phyloP scores from a whole-genome alignment of 306 rosid genomes.

The Nissolia schottii region DNA sequence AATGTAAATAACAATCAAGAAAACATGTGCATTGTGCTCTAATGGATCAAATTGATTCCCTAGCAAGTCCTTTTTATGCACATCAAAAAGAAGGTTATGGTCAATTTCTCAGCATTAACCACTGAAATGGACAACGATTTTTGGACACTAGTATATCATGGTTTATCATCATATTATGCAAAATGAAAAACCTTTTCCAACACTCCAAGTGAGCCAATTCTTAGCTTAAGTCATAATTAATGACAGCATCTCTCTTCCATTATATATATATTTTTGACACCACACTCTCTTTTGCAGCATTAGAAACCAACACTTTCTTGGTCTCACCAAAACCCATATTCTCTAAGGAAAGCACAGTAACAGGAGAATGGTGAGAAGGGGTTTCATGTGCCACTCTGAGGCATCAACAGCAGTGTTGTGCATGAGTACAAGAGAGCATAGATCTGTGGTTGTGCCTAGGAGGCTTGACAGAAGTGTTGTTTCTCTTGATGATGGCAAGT shows the following conservation, averaged over 20 bases:
- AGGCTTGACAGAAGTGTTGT: slow-evolving; percentile 9
- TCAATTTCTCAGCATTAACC: slow-evolving; percentile 36
- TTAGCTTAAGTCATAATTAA: slow-evolving; percentile 33
- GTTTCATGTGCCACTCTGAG: slow-evolving; percentile 64
- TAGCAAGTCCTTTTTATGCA: slow-evolving; percentile 3
- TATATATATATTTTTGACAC: slow-evolving; percentile 11
- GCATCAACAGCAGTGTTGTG: slow-evolving; percentile 67
- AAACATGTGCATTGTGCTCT: not conserved
- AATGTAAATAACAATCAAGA: not conserved
- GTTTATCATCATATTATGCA: slow-evolving; percentile 22
- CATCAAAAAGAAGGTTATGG: slow-evolving; percentile 22
- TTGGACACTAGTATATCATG: slow-evolving; percentile 34
- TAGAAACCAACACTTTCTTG: not conserved
- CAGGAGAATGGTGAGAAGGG: slow-evolving; percentile 34
- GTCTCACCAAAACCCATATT: not conserved
- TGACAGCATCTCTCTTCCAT: slow-evolving; percentile 36
- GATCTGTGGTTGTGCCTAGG: slow-evolving; percentile 45
- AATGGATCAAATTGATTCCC: not conserved
- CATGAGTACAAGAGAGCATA: slow-evolving; percentile 29
- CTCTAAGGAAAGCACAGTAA: slow-evolving; percentile 18
- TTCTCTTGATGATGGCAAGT: slow-evolving; percentile 15
- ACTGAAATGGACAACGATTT: slow-evolving; percentile 48
- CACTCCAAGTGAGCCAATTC: slow-evolving; percentile 30
- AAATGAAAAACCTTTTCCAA: slow-evolving; percentile 18
- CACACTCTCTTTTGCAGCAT: not conserved